Evolutionary conservation across 768 basidiomycete species (phyloP), one percentile per base, ranked within the genome.

Genomic region (Rubroboletus satanas): DNA sequence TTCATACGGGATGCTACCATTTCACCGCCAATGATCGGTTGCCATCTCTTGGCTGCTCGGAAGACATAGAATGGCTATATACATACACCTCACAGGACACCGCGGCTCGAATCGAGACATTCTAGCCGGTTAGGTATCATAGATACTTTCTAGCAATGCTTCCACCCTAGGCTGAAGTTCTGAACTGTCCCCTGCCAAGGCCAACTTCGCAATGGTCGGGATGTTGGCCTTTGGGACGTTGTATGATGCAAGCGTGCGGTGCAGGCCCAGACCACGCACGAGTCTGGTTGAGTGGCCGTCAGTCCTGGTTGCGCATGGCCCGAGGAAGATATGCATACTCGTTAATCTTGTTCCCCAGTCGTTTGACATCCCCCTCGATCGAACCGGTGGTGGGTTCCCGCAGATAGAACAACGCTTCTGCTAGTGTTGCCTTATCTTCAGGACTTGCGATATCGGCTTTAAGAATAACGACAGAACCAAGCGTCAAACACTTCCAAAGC

Each of bases 401-500:
- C 23, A 89, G 73, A 62, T 87, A 82, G 63, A 81, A 83, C 29
- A 89, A 67, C 1, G 80, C 71, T 32, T 73, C 71, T 5, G 85
- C 81, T 3, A 88, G 77, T 54, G 71, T 75, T 55, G 81, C 76
- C 66, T 88, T 88, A 64, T 88, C 79, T 51, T 83, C 79, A n/a
- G 78, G 66, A 3, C 81, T 79, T 5, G 79, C 83, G 23, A 77
- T 66, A 55, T 82, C 77, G 1, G 85, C 78, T 67, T 86, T 79
- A 23, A 88, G 68, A 1, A 66, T 73, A 17, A 90, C 80, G 31
- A 83, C 83, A 1, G 86, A 79, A 5, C 83, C 79, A 23, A 90
- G 78, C 7, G 88, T 90, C 50, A 89, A 73, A 66, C 88, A 90
- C 87, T 90, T 49, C 38, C 37, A 33, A 50, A 42, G 45, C 3